Evolutionary conservation across 805 yeast genomes (phyloP), one percentile per base, ranked within the genome.

Genomic region (Candida suzukii): DNA sequence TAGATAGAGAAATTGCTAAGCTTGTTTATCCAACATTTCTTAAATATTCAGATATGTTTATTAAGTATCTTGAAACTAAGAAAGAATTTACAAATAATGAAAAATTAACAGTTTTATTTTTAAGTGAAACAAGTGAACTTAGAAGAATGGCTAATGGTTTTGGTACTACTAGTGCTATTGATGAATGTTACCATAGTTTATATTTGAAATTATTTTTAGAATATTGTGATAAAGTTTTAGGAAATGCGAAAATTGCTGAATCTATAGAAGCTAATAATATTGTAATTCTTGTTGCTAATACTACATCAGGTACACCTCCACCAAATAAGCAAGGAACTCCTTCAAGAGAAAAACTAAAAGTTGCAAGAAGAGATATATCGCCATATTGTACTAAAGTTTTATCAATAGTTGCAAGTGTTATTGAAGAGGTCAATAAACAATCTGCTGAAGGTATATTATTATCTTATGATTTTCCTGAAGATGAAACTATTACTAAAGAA

Each of bases 81-180:
- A 58, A 56, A 1, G 68, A 66, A 0, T 60, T 67, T 7, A 61
- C 75, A 3, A 53, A 63, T 1, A 55, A 63, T 3, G 64, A 70
- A 22, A 60, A 67, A 22, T 57, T 66, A 2, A 51, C 63, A 17
- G 50, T 78, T 2, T 67, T 72, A 38, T 63, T 73, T 28, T 52
- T 83, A 13, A 61, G 59, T 41, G 79, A 79, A 19, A 55, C 76
- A 10, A 66, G 71, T 14, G 90, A 82, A 38, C 68, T 84, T 51
- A 70, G 86, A 46, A 73, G 82, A 44, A 70, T 83, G 61, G 86
- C 88, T 45, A 84, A 82, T 55, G 95, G 95, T 0, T 81, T 80
- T 57, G 91, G 88, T 0, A 78, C 93, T 3, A 83, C 93, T 0
- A 77, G 87, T 0, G 58, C 73, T 29, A 74, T 84, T 41, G 95